A percentile compares a stretch with the other conserved stretches of the same genome.
These are phyloP conservation scores for Lipomyces sp. DNA, from an alignment of 805 yeast genomes.

Conservation along the genomic window DNA sequence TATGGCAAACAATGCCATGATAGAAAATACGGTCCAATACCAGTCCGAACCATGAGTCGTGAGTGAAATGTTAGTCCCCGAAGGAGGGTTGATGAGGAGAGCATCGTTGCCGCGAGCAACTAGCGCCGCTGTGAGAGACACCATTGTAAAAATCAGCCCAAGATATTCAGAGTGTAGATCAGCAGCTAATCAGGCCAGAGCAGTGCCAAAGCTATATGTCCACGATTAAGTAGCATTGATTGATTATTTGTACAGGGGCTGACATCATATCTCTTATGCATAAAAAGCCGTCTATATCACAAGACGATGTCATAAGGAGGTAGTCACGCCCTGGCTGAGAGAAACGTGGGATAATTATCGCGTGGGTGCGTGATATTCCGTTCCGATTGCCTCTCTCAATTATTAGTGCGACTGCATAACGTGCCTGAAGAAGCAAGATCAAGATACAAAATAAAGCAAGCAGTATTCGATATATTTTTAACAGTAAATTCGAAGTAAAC, in stretches of 20 bases:
- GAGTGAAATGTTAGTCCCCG: constrained; percentile 53
- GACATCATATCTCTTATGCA: background rate
- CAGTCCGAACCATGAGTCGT: constrained; percentile 67
- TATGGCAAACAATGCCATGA: constrained; percentile 49
- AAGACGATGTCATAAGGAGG: background rate
- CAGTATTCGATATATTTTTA: no score
- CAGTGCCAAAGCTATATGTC: background rate
- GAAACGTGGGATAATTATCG: no score
- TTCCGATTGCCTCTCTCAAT: no score
- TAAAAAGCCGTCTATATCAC: background rate
- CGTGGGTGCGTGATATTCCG: no score
- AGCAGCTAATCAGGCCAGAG: background rate
- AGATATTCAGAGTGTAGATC: background rate
- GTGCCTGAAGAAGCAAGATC: no score
- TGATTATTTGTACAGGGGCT: background rate
- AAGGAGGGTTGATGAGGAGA: constrained; percentile 51
- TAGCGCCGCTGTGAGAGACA: background rate
- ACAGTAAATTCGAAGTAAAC: no score
- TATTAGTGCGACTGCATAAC: no score
- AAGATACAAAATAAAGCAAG: no score
- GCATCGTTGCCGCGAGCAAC: constrained; percentile 23
- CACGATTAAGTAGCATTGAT: background rate
- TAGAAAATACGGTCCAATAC: constrained; percentile 66
- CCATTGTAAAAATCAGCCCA: background rate
- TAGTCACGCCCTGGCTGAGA: no score